phyloP scores from a whole-genome alignment of 1,284 basidiomycete species.

The Porodaedalea pini region DNA sequence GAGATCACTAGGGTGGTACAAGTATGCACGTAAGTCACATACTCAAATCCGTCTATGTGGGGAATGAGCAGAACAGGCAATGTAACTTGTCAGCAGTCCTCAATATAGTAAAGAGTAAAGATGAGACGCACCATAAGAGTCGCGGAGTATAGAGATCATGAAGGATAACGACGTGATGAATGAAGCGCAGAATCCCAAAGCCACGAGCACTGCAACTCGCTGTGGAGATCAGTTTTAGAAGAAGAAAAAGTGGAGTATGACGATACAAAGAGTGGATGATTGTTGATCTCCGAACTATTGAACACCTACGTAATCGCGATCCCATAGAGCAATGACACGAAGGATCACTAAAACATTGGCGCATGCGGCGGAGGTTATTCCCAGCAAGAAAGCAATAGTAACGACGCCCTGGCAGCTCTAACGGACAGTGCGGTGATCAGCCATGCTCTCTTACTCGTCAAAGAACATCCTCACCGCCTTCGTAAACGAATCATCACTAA shows the following conservation, averaged over 20 bases:
- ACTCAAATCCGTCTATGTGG: slow-evolving; percentile 9
- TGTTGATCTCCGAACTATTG: background rate
- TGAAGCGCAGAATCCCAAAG: slow-evolving; percentile 5
- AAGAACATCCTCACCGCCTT: background rate
- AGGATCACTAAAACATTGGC: slow-evolving; percentile 18
- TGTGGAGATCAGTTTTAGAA: background rate
- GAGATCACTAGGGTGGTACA: slow-evolving; percentile 1
- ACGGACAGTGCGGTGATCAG: background rate
- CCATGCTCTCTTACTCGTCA: background rate
- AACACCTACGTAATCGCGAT: slow-evolving; percentile 16
- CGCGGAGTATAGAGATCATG: background rate
- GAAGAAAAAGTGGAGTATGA: background rate
- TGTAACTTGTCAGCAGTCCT: background rate
- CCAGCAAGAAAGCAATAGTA: slow-evolving; percentile 1
- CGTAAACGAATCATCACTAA: background rate
- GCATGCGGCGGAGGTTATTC: slow-evolving; percentile 10
- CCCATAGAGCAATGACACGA: slow-evolving; percentile 18
- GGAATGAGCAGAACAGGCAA: background rate
- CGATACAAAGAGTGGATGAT: background rate
- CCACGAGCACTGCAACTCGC: slow-evolving; percentile 5
- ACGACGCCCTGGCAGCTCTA: slow-evolving; percentile 11
- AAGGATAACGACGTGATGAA: slow-evolving; percentile 9
- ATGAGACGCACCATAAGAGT: slow-evolving; percentile 1
- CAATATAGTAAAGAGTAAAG: background rate
- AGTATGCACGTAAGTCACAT: background rate